phyloP scores from a whole-genome alignment of 1,139 yeast species.

The Blastobotrys malaysiensis region DNA sequence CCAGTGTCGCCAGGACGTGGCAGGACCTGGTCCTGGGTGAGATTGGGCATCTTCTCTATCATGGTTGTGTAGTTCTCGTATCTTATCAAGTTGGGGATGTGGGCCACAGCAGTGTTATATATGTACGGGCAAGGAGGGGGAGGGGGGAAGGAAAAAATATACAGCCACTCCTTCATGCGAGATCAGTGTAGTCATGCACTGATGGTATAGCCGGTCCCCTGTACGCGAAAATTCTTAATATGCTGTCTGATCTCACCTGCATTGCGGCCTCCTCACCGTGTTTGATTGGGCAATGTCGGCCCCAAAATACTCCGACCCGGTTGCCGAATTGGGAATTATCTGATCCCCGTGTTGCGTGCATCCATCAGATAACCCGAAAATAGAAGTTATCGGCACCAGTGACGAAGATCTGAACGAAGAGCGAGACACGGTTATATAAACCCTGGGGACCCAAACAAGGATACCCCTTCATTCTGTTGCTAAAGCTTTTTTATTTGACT shows the following conservation, averaged over 20 bases:
- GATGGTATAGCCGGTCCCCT: neutral
- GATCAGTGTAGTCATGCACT: neutral
- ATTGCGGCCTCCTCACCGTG: neutral
- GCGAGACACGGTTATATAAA: neutral
- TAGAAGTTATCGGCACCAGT: neutral
- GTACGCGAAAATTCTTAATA: neutral
- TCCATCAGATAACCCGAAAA: neutral
- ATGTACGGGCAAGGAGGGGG: neutral
- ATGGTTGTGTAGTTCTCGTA: neutral
- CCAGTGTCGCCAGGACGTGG: conserved; percentile 73
- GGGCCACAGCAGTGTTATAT: neutral
- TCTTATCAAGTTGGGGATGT: neutral
- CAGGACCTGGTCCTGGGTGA: conserved; percentile 51
- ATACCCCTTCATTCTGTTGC: neutral
- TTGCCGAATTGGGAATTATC: neutral
- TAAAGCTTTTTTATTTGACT: neutral
- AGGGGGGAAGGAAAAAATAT: neutral
- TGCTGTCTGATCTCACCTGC: neutral
- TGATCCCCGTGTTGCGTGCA: neutral
- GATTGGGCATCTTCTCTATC: neutral
- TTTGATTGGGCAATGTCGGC: neutral
- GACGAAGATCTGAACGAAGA: neutral
- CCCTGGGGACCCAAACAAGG: neutral
- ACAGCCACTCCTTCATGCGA: neutral
- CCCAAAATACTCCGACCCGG: neutral